Base-by-base conservation (phyloP, 495 filamentous ascomycete genomes). In the Talaromyces nanjingensis region DNA sequence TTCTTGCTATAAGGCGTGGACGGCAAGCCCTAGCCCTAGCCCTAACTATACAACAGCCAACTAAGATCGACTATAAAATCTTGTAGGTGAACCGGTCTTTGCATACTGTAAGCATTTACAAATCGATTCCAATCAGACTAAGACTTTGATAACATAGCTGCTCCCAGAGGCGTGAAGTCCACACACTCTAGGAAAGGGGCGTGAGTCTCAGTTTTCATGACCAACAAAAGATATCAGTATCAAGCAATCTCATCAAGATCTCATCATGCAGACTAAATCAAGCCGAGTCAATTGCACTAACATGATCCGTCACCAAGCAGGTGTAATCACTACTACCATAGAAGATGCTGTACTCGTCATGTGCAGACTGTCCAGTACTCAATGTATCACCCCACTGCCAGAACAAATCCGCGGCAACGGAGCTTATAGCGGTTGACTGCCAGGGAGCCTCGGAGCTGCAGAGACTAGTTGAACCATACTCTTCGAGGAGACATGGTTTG, bases 401-500 rank as follows among this genome's bases (percentile, higher is more conserved):
- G 71, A 82, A 88, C 69, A 86, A 73, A 71, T 89, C 84, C 2
- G 70, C 83, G 0, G 77, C 80, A 25, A 89, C 54, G 37, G 74
- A 77, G 61, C 27, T 81, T 4, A 86, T 69, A 1, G 77, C 74
- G 4, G 84, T 78, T 31, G 75, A 68, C 73, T 89, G 88, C 87
- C 86, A 90, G 25, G 76, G 74, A 11, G 74, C 73, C 68, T 85
- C 73, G 6, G 85, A 73, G 65, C 39, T 70, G 70, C 68, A 81
- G 59, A 71, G 78, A 54, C 67, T 76, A 2, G 73, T 78, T 47
- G 81, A 68, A 64, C 86, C 86, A 65, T 90, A 90, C 69, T 90
- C 88, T 66, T 91, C 88, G 58, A 87, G 79, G 22, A 90, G 76
- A 49, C 88, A 87, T 0, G 88, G 87, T 73, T 90, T 90, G 22